Evolutionary conservation across 2,329 filamentous ascomycete species (phyloP).

Genomic region (Amylocarpus encephaloides): DNA sequence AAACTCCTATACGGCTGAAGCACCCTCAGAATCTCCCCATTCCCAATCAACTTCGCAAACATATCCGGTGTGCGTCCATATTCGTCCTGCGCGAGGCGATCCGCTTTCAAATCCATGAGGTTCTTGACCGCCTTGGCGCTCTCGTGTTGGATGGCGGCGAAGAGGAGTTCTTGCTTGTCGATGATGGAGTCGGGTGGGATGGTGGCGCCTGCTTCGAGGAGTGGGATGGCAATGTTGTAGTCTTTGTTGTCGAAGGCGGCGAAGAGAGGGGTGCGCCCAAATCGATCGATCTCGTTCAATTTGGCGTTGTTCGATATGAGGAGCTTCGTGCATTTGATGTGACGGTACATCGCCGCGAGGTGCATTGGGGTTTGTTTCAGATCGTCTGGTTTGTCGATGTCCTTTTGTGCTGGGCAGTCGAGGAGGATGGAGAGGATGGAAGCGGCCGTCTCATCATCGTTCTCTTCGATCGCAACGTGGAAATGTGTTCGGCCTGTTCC

Average conservation of each 20-base stretch:
- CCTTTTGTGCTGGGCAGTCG: background rate
- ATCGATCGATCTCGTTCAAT: conserved; percentile 10
- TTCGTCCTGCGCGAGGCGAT: conserved; percentile 15
- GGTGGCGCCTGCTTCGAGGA: conserved; percentile 13
- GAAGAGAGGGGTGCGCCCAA: conserved; percentile 8
- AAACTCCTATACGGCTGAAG: conserved; percentile 3
- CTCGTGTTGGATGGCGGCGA: conserved; percentile 10
- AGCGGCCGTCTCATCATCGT: background rate
- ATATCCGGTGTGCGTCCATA: conserved; percentile 13
- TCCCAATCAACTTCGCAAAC: conserved; percentile 3
- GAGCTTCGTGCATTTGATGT: conserved; percentile 6
- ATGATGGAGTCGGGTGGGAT: conserved; percentile 3
- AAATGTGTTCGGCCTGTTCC: conserved; percentile 10
- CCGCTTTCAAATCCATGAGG: conserved; percentile 10
- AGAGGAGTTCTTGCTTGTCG: conserved; percentile 9
- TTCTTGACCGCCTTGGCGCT: conserved; percentile 6
- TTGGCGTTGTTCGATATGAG: conserved; percentile 10
- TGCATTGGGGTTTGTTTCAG: conserved; percentile 14
- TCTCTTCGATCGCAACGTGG: conserved; percentile 5
- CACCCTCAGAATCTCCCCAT: conserved; percentile 4
- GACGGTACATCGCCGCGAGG: conserved; percentile 7
- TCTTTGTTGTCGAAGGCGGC: conserved; percentile 5
- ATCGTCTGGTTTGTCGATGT: conserved; percentile 8
- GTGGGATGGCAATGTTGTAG: conserved; percentile 3
- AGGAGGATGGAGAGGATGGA: conserved; percentile 6